Base-by-base conservation (phyloP, 164 flowering plant genomes). In the Aristolochia fimbriata region DNA sequence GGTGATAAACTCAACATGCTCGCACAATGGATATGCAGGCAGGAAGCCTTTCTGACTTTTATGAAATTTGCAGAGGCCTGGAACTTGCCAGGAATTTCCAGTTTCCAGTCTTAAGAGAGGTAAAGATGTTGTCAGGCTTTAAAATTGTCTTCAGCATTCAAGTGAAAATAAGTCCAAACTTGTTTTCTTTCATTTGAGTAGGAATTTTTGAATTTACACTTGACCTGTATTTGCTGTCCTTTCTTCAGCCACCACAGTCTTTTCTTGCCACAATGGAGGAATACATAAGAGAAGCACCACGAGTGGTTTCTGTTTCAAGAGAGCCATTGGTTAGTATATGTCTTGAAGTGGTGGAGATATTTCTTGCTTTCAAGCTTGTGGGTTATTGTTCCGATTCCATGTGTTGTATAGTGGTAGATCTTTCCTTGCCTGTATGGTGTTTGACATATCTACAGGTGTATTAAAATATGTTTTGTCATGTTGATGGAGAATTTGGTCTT, bases 51-150 rank as follows among this genome's bases (percentile, higher is more conserved):
- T 88, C 97, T 74, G 96, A 83, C 64, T 94, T 94, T 70, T 94
- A 91, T 74, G 97, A 91, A 66, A 70, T 82, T 60, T 88, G 96
- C 77, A 87, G 81, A 81, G 96, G 96, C 31, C 75, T 94, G 80
- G 97, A 88, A 71, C 96, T 94, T 70, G 99, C 97, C 61, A 81
- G 99, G 65, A 94, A 94, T 71, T 94, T 94, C 73, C 99, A 94
- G 80, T 91, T 91, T 75, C 99, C 99, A 55, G 80, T 70, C 55
- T 74, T 94, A 69, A 74, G 81, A 77, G 97, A 94, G 93, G 99
- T 94, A 77, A 58, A 41, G n/a, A 24, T 57, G 59, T 58, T 64
- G 5, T 20, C 45, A 27, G 20, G 43, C 43, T 37, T 17, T 51
- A 8, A 17, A 33, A 33, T 19, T 19, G 8, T 30, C 43, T 37